A percentile compares a stretch with the other conserved stretches of the same genome.
Evolutionary conservation across 176 grass and related monocot species (phyloP).

Genomic region (Bromus sterilis): DNA sequence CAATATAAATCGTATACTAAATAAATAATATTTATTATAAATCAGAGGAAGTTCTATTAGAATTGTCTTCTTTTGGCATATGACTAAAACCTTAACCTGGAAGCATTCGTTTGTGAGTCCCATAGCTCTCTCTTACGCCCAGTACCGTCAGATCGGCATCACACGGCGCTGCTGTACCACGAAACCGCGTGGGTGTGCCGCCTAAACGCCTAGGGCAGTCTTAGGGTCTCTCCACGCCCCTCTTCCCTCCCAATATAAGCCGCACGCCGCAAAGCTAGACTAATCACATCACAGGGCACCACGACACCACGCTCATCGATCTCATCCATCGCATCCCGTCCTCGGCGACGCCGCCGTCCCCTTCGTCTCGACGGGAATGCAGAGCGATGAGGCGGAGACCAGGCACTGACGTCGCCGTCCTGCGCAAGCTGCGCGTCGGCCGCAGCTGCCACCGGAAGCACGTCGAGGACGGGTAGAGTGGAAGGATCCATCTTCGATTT

Average conservation of each 20-base stretch:
- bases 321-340: background rate
- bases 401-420: conserved; percentile 51
- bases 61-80: background rate
- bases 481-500: background rate
- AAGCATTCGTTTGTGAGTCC: background rate
- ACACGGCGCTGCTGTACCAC: background rate
- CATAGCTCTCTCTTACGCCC: background rate
- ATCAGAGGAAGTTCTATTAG: too few relatives aligned
- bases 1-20: too few relatives aligned
- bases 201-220: background rate
- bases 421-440: conserved; percentile 45
- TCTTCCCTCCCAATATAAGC: conserved; percentile 5
- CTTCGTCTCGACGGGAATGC: conserved; percentile 39
- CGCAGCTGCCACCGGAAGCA: conserved; percentile 85
- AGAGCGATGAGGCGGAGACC: conserved; percentile 51
- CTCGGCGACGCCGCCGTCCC: background rate
- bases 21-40: too few relatives aligned
- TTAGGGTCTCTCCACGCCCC: background rate
- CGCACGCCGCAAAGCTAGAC: background rate
- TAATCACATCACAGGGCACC: conserved; percentile 11
- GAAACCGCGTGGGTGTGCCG: background rate
- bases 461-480: conserved; percentile 70
- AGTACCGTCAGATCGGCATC: background rate
- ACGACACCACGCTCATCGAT: conserved; percentile 11
- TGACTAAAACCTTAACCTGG: background rate